These are phyloP conservation scores for Fusarium globosum DNA, from an alignment of 2,329 filamentous ascomycete species.

Conservation along the genomic window DNA sequence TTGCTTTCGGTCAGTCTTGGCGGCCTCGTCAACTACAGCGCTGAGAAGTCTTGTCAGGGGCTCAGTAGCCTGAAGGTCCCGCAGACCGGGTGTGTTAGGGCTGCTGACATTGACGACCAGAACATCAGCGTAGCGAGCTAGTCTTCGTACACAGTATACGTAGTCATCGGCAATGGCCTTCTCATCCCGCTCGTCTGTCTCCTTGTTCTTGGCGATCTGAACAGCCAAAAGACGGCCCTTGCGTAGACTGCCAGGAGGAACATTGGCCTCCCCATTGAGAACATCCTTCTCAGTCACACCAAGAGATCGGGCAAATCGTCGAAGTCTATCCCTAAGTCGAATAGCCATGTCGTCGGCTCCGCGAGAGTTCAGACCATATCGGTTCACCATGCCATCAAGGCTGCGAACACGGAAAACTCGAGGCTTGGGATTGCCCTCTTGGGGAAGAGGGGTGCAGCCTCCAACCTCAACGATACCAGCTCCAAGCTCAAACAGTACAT, in stretches of 20 bases:
- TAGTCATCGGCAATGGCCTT: constrained; percentile 84
- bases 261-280: constrained; percentile 78
- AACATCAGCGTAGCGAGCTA: constrained; percentile 92
- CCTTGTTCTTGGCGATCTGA: constrained; percentile 97
- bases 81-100: constrained; percentile 92
- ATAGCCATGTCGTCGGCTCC: constrained; percentile 90
- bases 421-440: constrained; percentile 87
- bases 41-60: constrained; percentile 83
- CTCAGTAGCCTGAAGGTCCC: constrained; percentile 85
- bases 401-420: constrained; percentile 88
- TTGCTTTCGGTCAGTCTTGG: constrained; percentile 73
- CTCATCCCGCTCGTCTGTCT: constrained; percentile 85
- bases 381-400: constrained; percentile 90
- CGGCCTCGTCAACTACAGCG: constrained; percentile 84
- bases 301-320: constrained; percentile 77
- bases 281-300: constrained; percentile 80
- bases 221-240: constrained; percentile 84
- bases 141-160: constrained; percentile 84
- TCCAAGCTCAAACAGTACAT: constrained; percentile 85
- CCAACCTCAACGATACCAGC: constrained; percentile 92
- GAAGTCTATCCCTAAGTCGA: constrained; percentile 79
- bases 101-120: constrained; percentile 98
- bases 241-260: constrained; percentile 84
- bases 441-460: constrained; percentile 87
- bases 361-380: constrained; percentile 93